Percentiles rank a stretch among this genome's conserved stretches.
phyloP scores from a whole-genome alignment of 2,329 filamentous ascomycete genomes.

The Aspergillus calidoustus region DNA sequence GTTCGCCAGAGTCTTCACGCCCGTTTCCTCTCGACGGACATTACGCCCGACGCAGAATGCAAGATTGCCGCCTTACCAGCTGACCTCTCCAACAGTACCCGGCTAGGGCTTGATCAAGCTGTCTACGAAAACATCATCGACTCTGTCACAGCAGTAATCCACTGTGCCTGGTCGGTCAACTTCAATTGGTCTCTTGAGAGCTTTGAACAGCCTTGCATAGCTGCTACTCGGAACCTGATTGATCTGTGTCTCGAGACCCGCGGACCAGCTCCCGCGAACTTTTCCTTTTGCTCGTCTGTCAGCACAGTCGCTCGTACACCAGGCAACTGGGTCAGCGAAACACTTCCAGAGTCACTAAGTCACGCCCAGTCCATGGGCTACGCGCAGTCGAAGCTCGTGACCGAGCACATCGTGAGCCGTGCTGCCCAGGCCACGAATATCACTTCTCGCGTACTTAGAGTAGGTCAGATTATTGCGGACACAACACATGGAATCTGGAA shows the following conservation, averaged over 20 bases:
- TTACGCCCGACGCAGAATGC: slow-evolving; percentile 20
- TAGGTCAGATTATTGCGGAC: slow-evolving; percentile 41
- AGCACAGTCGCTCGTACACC: slow-evolving; percentile 24
- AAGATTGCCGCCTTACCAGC: slow-evolving; percentile 55
- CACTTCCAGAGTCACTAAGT: slow-evolving; percentile 4
- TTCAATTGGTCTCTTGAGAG: slow-evolving; percentile 61
- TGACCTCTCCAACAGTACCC: slow-evolving; percentile 48
- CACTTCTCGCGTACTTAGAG: slow-evolving; percentile 32
- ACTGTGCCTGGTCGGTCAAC: slow-evolving; percentile 70
- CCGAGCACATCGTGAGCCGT: slow-evolving; percentile 35
- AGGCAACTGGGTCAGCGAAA: slow-evolving; percentile 10
- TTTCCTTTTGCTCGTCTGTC: slow-evolving; percentile 39
- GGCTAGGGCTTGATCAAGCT: slow-evolving; percentile 53
- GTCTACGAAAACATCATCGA: slow-evolving; percentile 47
- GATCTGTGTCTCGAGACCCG: slow-evolving; percentile 41
- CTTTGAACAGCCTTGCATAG: slow-evolving; percentile 60
- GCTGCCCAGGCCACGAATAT: slow-evolving; percentile 20
- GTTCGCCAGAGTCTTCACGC: slow-evolving; percentile 50
- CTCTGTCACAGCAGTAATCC: slow-evolving; percentile 60
- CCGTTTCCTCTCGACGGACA: slow-evolving; percentile 19
- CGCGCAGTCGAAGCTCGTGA: slow-evolving; percentile 39
- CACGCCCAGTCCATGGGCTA: slow-evolving; percentile 36
- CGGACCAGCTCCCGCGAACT: slow-evolving; percentile 37
- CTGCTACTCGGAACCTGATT: slow-evolving; percentile 51
- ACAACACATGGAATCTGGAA: slow-evolving; percentile 26